These are phyloP conservation scores for Monosporascus sp. DNA, from an alignment of 2,329 filamentous ascomycete species.

Conservation along the genomic window DNA sequence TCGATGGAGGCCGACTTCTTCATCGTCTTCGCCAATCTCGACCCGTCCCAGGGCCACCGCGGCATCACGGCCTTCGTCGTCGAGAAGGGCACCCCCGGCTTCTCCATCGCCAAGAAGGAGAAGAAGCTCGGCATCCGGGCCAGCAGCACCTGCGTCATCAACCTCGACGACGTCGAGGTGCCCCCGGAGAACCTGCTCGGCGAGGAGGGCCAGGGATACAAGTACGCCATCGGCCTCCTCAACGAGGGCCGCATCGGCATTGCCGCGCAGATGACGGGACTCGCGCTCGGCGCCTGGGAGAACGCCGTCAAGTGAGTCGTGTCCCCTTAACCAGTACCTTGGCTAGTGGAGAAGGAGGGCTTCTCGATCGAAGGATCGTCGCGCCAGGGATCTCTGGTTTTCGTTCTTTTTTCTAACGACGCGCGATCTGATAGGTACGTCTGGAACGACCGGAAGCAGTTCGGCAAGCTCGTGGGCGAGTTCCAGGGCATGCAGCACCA, in stretches of 20 bases:
- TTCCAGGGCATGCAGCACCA: constrained; percentile 99
- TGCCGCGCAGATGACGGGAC: constrained; percentile 95
- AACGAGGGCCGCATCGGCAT: constrained; percentile 98
- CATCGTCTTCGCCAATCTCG: constrained; percentile 95
- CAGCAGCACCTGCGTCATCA: constrained; percentile 93
- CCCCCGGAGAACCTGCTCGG: constrained; percentile 85
- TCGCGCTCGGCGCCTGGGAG: constrained; percentile 90
- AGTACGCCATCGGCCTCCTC: constrained; percentile 88
- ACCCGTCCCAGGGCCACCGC: constrained; percentile 89
- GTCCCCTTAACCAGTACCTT: not conserved
- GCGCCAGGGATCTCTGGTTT: too few relatives aligned
- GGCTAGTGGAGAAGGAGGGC: too few relatives aligned
- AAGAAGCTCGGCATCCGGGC: constrained; percentile 98
- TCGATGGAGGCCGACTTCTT: constrained; percentile 90
- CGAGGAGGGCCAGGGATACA: constrained; percentile 88
- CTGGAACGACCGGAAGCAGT: constrained; percentile 98
- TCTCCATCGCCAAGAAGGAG: constrained; percentile 98
- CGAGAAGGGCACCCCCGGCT: constrained; percentile 83
- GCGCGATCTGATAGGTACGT: constrained; percentile 51
- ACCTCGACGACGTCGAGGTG: constrained; percentile 92
- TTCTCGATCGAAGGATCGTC: too few relatives aligned
- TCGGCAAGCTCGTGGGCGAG: constrained; percentile 85
- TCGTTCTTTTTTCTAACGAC: not conserved
- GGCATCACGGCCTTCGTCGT: constrained; percentile 95
- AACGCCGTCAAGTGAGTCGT: constrained; percentile 64